Base-by-base conservation (phyloP, 495 filamentous ascomycete species). In the Podospora tetraspora region DNA sequence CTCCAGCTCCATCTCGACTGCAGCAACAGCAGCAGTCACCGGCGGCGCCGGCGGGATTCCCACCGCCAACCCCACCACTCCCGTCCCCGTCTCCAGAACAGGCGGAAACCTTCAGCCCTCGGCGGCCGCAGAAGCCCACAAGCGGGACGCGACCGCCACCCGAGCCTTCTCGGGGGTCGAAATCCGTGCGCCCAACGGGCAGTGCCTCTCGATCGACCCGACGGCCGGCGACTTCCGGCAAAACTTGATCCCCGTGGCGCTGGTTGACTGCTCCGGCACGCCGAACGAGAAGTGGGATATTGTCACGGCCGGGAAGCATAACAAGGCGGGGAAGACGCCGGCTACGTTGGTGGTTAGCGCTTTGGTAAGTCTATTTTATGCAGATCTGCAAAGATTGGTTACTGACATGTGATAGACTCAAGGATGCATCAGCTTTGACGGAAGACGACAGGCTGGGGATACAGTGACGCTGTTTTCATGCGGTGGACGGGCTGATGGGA, bases 161-260 rank as follows among this genome's bases (percentile, higher is more conserved):
- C 78, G 82, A 3, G 81, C 82, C 52, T 83, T 85, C 68, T 74
- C 68, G n/a, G 73, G 73, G 37, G 81, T 82, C 21, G 76, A 75
- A 56, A 82, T 86, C 73, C 75, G 82, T 37, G 79, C 80, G 3
- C 77, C 82, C 0, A 79, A 84, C 61, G 84, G 84, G 7, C 74
- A 82, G 57, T 86, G 84, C 61, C 77, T 86, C 37, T 85, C 82
- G 62, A 72, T 86, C 66, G 79, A 86, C 63, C 82, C 84, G 1
- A 84, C 81, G 0, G 84, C 82, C 2, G 84, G 84, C 23, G 84
- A 86, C 57, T 86, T 86, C 75, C 80, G 84, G 1, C 76, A 85
- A 73, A 85, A 86, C 66, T 69, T 86, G 57, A 85, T 86, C 58
- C 84, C 84, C 0, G 76, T 86, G 13, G 72, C 74, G 5, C 37